Evolutionary conservation across 768 basidiomycete species (phyloP).

Genomic region (Stropharia rugosoannulata): DNA sequence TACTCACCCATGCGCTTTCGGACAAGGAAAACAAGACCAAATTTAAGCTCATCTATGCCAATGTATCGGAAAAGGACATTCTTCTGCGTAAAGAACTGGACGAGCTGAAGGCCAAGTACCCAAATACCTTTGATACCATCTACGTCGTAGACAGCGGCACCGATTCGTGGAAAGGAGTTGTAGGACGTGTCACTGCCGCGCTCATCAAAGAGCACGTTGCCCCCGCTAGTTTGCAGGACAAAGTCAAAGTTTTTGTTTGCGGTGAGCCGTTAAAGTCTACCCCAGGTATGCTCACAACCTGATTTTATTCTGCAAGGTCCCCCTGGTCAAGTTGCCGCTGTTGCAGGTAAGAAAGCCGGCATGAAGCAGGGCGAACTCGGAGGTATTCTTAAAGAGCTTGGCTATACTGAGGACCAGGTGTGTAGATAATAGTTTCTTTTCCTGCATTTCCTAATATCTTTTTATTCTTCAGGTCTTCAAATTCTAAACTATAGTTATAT

Average conservation of each 20-base stretch:
- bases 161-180: conserved; percentile 57
- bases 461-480: conserved; percentile 26
- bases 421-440: background rate
- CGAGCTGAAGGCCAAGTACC: conserved; percentile 62
- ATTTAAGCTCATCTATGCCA: conserved; percentile 90
- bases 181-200: conserved; percentile 74
- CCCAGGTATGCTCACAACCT: background rate
- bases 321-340: conserved; percentile 83
- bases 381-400: conserved; percentile 84
- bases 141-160: conserved; percentile 84
- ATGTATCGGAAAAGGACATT: conserved; percentile 88
- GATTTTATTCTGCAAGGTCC: conserved; percentile 48
- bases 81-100: conserved; percentile 81
- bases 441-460: background rate
- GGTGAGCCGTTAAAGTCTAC: conserved; percentile 45
- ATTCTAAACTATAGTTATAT: conserved; percentile 13
- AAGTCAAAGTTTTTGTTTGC: conserved; percentile 88
- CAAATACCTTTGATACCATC: conserved; percentile 74
- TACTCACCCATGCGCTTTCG: conserved; percentile 69
- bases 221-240: conserved; percentile 61
- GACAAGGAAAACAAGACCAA: conserved; percentile 88
- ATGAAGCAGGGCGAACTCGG: conserved; percentile 81
- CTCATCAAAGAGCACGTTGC: conserved; percentile 75
- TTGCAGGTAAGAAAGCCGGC: conserved; percentile 89
- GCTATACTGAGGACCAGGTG: conserved; percentile 87